phyloP scores from a whole-genome alignment of 1,284 basidiomycete genomes.

The Ganoderma lucidum region DNA sequence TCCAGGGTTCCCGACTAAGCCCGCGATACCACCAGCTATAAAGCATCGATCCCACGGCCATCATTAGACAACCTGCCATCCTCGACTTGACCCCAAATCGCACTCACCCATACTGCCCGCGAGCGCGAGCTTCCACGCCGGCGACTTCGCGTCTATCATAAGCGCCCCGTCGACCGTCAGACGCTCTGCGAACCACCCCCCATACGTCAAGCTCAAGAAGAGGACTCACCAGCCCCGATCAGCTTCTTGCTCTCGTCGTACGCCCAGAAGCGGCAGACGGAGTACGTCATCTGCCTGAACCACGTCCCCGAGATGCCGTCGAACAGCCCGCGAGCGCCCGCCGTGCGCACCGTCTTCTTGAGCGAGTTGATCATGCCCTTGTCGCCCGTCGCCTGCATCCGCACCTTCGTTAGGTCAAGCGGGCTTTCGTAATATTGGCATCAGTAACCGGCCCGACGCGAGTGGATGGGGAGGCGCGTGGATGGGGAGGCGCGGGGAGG shows the following conservation, averaged over 20 bases:
- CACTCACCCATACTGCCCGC: conserved; percentile 84
- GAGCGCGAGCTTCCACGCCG: conserved; percentile 82
- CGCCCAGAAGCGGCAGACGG: conserved; percentile 91
- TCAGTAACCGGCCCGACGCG: not conserved
- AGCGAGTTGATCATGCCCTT: conserved; percentile 86
- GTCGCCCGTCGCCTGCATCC: conserved; percentile 87
- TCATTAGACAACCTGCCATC: no score
- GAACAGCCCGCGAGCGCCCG: conserved; percentile 77
- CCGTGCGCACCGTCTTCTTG: conserved; percentile 78
- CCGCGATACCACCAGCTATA: conserved; percentile 82
- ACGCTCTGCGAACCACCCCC: not conserved
- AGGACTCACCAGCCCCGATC: conserved; percentile 62
- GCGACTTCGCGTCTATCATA: conserved; percentile 59
- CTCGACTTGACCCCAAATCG: not conserved
- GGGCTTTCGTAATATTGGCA: conserved; percentile 50
- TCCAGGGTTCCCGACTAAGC: conserved; percentile 88
- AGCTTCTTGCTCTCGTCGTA: conserved; percentile 92
- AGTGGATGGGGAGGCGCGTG: not conserved
- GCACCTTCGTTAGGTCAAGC: conserved; percentile 88
- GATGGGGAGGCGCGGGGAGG: no score
- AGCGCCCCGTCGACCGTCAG: not conserved
- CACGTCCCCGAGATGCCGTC: conserved; percentile 91
- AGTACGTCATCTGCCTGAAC: conserved; percentile 94
- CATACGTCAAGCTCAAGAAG: not conserved
- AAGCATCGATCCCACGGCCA: not conserved